Conservation (phyloP, 306 rosid genomes). For the Inga laurina region DNA sequence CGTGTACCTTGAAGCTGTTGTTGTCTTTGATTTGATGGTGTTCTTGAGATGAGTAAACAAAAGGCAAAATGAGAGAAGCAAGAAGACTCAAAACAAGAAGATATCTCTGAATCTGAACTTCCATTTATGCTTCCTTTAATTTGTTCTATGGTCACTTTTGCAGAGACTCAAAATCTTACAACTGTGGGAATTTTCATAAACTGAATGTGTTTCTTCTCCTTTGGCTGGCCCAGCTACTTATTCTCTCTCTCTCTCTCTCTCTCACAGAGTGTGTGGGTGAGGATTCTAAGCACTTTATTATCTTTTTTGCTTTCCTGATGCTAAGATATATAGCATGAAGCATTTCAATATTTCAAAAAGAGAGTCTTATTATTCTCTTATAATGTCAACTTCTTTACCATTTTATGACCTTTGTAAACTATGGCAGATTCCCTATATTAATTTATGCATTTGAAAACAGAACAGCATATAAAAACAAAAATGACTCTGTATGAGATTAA, state of each 20-base stretch:
- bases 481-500: not conserved
- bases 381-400: not conserved
- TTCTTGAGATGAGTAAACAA: slow-evolving; percentile 53
- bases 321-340: not conserved
- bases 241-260: not conserved
- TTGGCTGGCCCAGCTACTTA: slow-evolving; percentile 15
- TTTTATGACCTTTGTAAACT: not conserved
- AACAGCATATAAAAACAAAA: not conserved
- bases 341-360: not conserved
- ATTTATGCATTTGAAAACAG: not conserved
- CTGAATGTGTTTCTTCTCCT: slow-evolving; percentile 7
- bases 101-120: slow-evolving; percentile 39
- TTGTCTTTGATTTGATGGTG: slow-evolving; percentile 32
- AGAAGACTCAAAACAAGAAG: slow-evolving; percentile 40
- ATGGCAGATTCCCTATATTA: not conserved
- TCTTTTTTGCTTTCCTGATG: not conserved
- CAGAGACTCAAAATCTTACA: slow-evolving; percentile 22
- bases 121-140: slow-evolving; percentile 39
- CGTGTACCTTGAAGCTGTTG: slow-evolving; percentile 47
- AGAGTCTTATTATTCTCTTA: not conserved
- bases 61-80: slow-evolving; percentile 41
- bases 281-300: slow-evolving; percentile 33
- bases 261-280: not conserved
- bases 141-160: not conserved
- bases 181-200: not conserved